These are phyloP conservation scores for Rhizopus arrhizus DNA, from an alignment of 371 early-diverging fungal genomes.

Conservation along the genomic window DNA sequence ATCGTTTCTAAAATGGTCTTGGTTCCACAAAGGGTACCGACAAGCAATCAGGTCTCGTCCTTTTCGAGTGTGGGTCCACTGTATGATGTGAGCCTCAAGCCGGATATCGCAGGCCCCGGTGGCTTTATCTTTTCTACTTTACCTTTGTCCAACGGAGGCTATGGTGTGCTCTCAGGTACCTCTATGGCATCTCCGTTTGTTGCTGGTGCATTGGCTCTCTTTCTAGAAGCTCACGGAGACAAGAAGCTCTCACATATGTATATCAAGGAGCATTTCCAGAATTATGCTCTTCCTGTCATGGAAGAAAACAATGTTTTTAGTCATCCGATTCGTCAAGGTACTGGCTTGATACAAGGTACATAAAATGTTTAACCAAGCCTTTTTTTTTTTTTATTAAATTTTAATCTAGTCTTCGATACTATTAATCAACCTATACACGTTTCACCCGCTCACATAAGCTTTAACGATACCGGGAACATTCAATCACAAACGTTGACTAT, in stretches of 20 bases:
- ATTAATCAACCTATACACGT: constrained; percentile 54
- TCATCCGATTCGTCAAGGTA: constrained; percentile 66
- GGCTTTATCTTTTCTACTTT: constrained; percentile 74
- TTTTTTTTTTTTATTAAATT: constrained; percentile 31
- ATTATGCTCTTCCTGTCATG: constrained; percentile 43
- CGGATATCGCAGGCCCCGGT: constrained; percentile 70
- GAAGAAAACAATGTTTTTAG: constrained; percentile 35
- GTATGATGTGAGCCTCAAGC: constrained; percentile 50
- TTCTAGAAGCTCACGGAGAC: constrained; percentile 43
- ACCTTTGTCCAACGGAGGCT: constrained; percentile 41
- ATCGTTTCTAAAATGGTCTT: background rate
- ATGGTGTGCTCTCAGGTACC: constrained; percentile 69
- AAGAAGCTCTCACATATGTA: constrained; percentile 9
- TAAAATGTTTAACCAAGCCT: constrained; percentile 6
- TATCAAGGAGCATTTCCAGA: constrained; percentile 52
- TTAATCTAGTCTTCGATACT: constrained; percentile 51
- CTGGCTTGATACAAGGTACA: constrained; percentile 72
- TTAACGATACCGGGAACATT: constrained; percentile 65
- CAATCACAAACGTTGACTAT: constrained; percentile 47
- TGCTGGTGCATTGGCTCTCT: constrained; percentile 68
- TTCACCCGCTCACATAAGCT: constrained; percentile 65
- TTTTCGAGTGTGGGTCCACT: constrained; percentile 57
- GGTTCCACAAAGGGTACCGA: background rate
- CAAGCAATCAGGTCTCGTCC: constrained; percentile 38
- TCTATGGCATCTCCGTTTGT: constrained; percentile 77